phyloP scores from a whole-genome alignment of 2,329 filamentous ascomycete species.

The Cladophialophora bantiana region DNA sequence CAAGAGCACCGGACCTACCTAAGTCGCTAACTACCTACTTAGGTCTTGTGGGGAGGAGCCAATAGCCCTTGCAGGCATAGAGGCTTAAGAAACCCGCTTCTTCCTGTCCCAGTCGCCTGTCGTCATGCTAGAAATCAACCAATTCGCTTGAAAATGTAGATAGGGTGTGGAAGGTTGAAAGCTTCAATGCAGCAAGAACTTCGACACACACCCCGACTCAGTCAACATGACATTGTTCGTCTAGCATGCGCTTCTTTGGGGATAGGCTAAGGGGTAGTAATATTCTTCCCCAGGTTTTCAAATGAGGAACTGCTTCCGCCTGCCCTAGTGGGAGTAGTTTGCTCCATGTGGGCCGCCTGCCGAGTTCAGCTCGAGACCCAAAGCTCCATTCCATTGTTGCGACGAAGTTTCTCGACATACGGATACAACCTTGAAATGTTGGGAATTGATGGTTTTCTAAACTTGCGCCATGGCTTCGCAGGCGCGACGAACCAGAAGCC shows the following conservation, averaged over 20 bases:
- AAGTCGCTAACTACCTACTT: not conserved
- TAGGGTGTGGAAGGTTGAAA: not conserved
- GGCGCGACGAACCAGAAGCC: not conserved
- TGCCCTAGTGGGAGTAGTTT: not conserved
- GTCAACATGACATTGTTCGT: not conserved
- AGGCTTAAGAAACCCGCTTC: not conserved
- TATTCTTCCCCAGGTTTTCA: not conserved
- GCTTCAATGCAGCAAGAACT: not conserved
- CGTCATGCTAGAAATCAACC: not conserved
- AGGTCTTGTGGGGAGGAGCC: constrained; percentile 1
- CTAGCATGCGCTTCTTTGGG: not conserved
- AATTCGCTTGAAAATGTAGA: not conserved
- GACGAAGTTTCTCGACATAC: not conserved
- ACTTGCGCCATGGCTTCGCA: not conserved
- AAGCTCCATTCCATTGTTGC: not conserved
- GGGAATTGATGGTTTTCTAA: not conserved
- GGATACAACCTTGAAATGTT: not conserved
- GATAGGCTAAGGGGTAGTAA: not conserved
- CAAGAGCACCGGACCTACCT: not conserved
- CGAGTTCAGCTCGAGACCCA: not conserved
- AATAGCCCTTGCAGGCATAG: not conserved
- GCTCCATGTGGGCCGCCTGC: no score
- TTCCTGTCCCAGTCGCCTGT: not conserved
- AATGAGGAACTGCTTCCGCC: not conserved
- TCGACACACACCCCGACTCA: not conserved